Evolutionary conservation across 2,329 filamentous ascomycete genomes (phyloP).

Genomic region (Diaporthe helianthi): DNA sequence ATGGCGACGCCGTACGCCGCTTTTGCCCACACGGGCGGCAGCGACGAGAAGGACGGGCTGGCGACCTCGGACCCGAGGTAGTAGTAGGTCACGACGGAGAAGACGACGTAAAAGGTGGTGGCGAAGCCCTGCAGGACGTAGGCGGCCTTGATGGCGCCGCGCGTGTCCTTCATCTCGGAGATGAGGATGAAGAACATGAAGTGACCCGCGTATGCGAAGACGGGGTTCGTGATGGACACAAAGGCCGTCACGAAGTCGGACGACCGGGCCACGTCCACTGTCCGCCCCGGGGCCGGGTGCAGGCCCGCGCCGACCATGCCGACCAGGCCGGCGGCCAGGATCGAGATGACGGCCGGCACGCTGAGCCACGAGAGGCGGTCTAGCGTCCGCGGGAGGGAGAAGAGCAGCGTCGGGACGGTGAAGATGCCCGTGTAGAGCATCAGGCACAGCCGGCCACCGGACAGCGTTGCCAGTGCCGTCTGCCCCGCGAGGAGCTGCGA

Average conservation of each 20-base stretch:
- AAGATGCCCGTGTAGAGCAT: slow-evolving; percentile 60
- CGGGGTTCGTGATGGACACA: slow-evolving; percentile 57
- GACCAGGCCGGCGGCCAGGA: slow-evolving; percentile 57
- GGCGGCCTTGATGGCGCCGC: slow-evolving; percentile 59
- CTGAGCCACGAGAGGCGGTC: slow-evolving; percentile 56
- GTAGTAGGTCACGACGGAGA: slow-evolving; percentile 57
- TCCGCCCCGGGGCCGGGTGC: slow-evolving; percentile 46
- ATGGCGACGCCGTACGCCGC: slow-evolving; percentile 58
- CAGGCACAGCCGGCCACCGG: slow-evolving; percentile 54
- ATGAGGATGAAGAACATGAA: slow-evolving; percentile 63
- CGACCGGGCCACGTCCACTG: slow-evolving; percentile 47
- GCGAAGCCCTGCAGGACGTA: slow-evolving; percentile 57
- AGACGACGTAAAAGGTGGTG: slow-evolving; percentile 57
- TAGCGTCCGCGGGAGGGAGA: slow-evolving; percentile 56
- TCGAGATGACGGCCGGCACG: slow-evolving; percentile 52
- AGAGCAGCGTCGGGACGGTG: slow-evolving; percentile 53
- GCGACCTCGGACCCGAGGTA: slow-evolving; percentile 55
- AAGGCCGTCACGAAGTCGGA: slow-evolving; percentile 53
- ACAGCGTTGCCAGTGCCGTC: slow-evolving; percentile 55
- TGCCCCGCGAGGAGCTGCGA: slow-evolving; percentile 59
- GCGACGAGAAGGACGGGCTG: slow-evolving; percentile 56
- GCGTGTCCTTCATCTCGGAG: slow-evolving; percentile 58
- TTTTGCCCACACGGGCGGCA: slow-evolving; percentile 54
- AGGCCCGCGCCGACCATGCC: slow-evolving; percentile 57
- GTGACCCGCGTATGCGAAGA: slow-evolving; percentile 60